Evolutionary conservation across 2,329 filamentous ascomycete genomes (phyloP), one percentile per base, ranked within the genome.

Genomic region (Paracorniculantispora psalliotae): DNA sequence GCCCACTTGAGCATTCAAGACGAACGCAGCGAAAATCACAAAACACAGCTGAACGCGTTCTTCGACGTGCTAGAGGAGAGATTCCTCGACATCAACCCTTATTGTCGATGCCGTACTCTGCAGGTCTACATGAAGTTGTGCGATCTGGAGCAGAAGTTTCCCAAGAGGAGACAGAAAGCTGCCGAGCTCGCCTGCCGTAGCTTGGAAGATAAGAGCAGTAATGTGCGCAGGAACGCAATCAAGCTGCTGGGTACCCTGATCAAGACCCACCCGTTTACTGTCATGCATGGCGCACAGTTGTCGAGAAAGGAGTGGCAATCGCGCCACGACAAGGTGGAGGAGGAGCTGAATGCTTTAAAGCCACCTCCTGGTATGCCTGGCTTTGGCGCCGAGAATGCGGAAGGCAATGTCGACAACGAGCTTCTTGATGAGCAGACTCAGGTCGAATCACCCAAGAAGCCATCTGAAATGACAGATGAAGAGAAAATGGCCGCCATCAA

Each of bases 191-290:
- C 94, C 1, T 87, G 90, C 59, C 85, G 90, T 66, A 97, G 93
- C 72, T 79, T 99, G 2, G 91, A 97, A 72, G 96, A 99, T 76
- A 97, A 96, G 80, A 97, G 93, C 76, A 99, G 94, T 74, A 96
- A 97, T 67, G 94, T 99, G 33, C 84, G 94, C 62, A 85, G 92
- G 60, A 97, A 97, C 71, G 92, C 94, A 2, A 94, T 99, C 71
- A 97, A 96, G 73, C 78, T 99, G 7, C 81, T 99, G 1, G 90
- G 88, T 6, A 89, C 89, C 46, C 79, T 99, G 7, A 91, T 99
- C 66, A 91, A 92, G 63, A 97, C 92, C 0, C 94, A 99, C 71
- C 94, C 94, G 1, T 99, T 97, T 67, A 91, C 89, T 39, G 86
- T 92, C 19, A 88, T 97, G 77, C 92, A 97, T 67, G 92, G 92